Evolutionary conservation across 2,329 filamentous ascomycete genomes (phyloP), one percentile per base, ranked within the genome.

Genomic region (Sclerotinia minor): DNA sequence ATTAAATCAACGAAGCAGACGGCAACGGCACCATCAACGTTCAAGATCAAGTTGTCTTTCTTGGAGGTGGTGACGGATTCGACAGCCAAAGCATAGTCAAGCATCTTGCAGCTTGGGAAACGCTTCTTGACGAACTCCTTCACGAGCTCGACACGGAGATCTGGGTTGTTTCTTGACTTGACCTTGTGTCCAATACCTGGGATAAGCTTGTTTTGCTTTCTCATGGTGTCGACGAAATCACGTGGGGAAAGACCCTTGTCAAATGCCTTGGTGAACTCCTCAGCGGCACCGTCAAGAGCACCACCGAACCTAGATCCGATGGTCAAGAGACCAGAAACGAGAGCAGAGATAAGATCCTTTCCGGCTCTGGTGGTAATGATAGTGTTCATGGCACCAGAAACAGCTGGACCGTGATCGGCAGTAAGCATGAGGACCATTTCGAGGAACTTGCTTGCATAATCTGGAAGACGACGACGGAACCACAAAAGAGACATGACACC

Each of bases 391-490:
- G 95, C 95, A 87, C 95, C 95, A 76, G 95, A 99, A 76, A 99
- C 95, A 76, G 95, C 95, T 66, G 95, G 95, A 82, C 95, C 95
- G 89, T 99, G 95, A 79, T 99, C 95, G 76, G 95, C 95, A 79
- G 95, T 99, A 79, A 99, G 89, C 95, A 99, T 99, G 81, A 99
- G 94, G 74, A 99, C 95, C 95, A 99, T 99, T 87, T 99, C 95
- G 75, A 99, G 84, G 87, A 99, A 99, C 84, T 96, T 96, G 87
- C 92, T 96, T 78, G 95, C 95, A 80, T 97, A 98, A 78, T 90
- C 85, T 72, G 95, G 95, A 71, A 99, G 91, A 79, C 95, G 92
- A 82, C 95, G 94, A 78, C 95, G 94, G 93, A 99, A 99, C 95
- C 95, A 99, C 76, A 99, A 86, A 68, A 99, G 89, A 70, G 95